phyloP scores from a whole-genome alignment of 2,329 filamentous ascomycete genomes.

The Diaporthe helianthi region DNA sequence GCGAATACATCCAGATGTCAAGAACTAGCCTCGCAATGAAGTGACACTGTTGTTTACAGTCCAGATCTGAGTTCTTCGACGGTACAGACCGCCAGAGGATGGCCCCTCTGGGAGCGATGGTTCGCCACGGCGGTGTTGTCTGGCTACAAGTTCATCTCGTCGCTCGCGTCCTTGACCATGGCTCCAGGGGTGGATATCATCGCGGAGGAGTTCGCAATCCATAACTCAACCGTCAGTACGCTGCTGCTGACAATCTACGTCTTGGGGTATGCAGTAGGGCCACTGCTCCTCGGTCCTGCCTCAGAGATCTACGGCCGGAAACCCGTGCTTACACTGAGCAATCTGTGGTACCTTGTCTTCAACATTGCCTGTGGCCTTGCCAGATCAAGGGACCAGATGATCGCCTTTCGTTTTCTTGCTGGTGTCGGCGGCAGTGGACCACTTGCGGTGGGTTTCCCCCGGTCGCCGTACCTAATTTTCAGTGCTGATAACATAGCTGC shows the following conservation, averaged over 20 bases:
- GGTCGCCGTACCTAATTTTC: fast-evolving
- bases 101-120: conserved; percentile 9
- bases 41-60: neutral
- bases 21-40: too few relatives aligned
- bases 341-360: conserved; percentile 15
- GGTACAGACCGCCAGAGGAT: neutral
- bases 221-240: neutral
- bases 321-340: neutral
- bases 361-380: conserved; percentile 5
- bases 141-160: conserved; percentile 11
- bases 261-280: conserved; percentile 8
- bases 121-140: conserved; percentile 1
- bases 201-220: neutral
- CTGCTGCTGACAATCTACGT: neutral
- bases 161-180: conserved; percentile 4
- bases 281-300: neutral
- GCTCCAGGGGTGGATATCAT: neutral
- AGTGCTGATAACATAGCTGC: neutral
- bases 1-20: neutral
- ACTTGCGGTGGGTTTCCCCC: neutral
- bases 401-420: neutral
- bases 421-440: conserved; percentile 6
- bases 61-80: neutral
- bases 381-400: conserved; percentile 2
- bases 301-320: conserved; percentile 13